Base-by-base conservation (phyloP, 2,329 filamentous ascomycete genomes). In the Nemania abortiva region DNA sequence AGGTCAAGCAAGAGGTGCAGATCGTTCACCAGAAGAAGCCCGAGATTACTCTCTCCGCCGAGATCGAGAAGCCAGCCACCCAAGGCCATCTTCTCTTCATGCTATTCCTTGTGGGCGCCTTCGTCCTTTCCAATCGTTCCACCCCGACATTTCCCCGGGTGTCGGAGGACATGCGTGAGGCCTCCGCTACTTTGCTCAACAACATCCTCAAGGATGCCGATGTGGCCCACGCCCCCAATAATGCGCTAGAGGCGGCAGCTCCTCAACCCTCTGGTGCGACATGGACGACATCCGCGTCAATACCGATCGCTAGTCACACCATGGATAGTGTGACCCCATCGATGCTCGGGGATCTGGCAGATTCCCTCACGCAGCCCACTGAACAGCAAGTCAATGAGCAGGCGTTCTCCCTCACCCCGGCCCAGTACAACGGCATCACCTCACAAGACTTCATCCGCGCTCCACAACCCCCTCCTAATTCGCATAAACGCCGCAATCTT, bases 81-180 rank as follows among this genome's bases (percentile, higher is more conserved):
- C 92, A 95, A 76, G 93, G 94, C 60, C 89, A 93, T 76, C 83
- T 98, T 76, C 87, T 98, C 80, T 91, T 95, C 81, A 97, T 98
- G 94, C 92, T 98, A 74, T 92, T 99, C 78, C 91, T 99, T 63
- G 95, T 97, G 73, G 96, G 96, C 78, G 96, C 96, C 62, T 97
- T 98, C 79, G 94, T 98, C 75, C 92, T 96, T 70, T 98, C 95
- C 37, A 97, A 95, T 82, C 90, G 90, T 74, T 88, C 90, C 53
- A 86, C 90, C 22, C 84, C 90, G 47, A 89, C 89, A 74, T 90
- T 97, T 74, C 92, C 92, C 59, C 88, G 88, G 65, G 91, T 95
- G 78, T 92, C 93, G 42, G 92, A 95, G 65, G 92, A 95, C 75
- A 89, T 96, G 65, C 91, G 92, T 68, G 91, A 89, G 72, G 92